A percentile compares a stretch with the other conserved stretches of the same genome.
phyloP scores from a whole-genome alignment of 2,329 filamentous ascomycete species.

The Monilinia laxa region DNA sequence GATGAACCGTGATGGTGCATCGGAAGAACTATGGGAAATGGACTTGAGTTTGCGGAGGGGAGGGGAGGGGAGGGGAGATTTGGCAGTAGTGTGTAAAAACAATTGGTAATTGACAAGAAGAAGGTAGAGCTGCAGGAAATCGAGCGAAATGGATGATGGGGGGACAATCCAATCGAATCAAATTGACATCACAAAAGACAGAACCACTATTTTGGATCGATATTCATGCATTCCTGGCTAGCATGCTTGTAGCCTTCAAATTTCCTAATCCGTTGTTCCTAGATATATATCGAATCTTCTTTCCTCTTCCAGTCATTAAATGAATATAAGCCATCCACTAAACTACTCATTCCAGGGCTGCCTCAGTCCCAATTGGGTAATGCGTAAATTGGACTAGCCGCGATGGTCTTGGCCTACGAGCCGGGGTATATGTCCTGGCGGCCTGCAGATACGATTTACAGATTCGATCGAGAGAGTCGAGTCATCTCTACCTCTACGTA shows the following conservation, averaged over 20 bases:
- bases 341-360: not conserved
- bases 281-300: not conserved
- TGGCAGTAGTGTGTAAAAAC: not conserved
- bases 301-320: not conserved
- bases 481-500: not conserved
- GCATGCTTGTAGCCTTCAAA: not conserved
- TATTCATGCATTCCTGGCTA: not conserved
- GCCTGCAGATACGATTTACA: constrained; percentile 8
- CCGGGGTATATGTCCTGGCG: constrained; percentile 1
- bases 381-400: not conserved
- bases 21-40: not conserved
- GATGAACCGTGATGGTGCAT: not conserved
- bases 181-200: not conserved
- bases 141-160: not conserved
- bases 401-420: constrained; percentile 1
- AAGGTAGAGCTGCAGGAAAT: not conserved
- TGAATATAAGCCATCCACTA: not conserved
- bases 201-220: constrained; percentile 8
- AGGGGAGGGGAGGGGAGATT: not conserved
- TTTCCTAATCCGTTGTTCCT: not conserved
- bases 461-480: not conserved
- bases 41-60: not conserved
- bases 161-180: not conserved
- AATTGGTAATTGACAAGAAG: not conserved
- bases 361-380: not conserved